A percentile compares a stretch with the other conserved stretches of the same genome.
Evolutionary conservation across 129 eudicot genomes (phyloP).

Genomic region (Kitagawia praeruptora): DNA sequence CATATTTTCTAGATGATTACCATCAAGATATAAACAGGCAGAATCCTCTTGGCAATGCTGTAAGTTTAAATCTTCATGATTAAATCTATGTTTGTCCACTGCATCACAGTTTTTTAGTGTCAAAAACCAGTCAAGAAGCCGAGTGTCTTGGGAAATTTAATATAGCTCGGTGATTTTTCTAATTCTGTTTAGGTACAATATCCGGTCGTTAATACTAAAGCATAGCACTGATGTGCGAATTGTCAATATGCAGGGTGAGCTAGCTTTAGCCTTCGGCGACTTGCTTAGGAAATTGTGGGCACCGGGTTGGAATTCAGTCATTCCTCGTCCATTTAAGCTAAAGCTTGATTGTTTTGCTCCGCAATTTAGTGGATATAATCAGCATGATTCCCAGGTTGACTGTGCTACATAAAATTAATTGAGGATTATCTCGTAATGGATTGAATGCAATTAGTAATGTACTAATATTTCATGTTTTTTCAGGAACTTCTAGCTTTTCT

Average conservation of each 20-base stretch:
- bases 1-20: slow-evolving; percentile 80
- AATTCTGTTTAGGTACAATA: too few species aligned
- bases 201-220: not conserved
- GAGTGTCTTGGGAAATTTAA: not conserved
- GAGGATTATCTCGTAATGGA: slow-evolving; percentile 6
- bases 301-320: slow-evolving; percentile 84
- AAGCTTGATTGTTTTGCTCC: slow-evolving; percentile 98
- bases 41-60: slow-evolving; percentile 95
- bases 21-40: slow-evolving; percentile 83
- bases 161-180: not conserved
- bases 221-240: not conserved
- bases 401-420: slow-evolving; percentile 3
- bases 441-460: slow-evolving; percentile 8
- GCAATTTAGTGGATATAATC: slow-evolving; percentile 91
- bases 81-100: not conserved
- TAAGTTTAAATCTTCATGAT: slow-evolving; percentile 34
- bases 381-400: slow-evolving; percentile 95
- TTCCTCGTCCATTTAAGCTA: slow-evolving; percentile 74
- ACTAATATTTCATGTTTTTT: slow-evolving; percentile 1
- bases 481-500: slow-evolving; percentile 97
- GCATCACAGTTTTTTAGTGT: not conserved
- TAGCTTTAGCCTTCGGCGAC: slow-evolving; percentile 94
- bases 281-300: slow-evolving; percentile 87
- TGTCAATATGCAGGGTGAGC: slow-evolving; percentile 67
- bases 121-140: not conserved